Evolutionary conservation across 1,139 yeast species (phyloP).

Genomic region (Scheffersomyces quercinus): DNA sequence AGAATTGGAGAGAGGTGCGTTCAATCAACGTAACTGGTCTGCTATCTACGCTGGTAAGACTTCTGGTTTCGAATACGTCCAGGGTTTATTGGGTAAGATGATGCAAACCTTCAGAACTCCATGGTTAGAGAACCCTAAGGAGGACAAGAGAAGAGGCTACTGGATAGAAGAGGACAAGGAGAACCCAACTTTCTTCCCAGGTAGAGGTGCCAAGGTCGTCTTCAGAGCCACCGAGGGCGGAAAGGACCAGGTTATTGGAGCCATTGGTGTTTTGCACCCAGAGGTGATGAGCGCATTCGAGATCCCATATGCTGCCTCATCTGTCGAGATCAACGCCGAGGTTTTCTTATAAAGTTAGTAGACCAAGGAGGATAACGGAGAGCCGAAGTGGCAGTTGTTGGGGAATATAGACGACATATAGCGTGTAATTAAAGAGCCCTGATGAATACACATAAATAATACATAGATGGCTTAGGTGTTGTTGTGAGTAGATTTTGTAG

Average conservation of each 20-base stretch:
- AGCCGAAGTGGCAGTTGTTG: conserved; percentile 1
- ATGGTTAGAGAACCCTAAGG: conserved; percentile 65
- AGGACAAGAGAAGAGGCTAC: conserved; percentile 68
- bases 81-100: conserved; percentile 90
- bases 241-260: conserved; percentile 65
- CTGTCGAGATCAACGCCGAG: conserved; percentile 88
- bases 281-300: conserved; percentile 85
- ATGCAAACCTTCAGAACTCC: conserved; percentile 95
- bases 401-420: too few species aligned
- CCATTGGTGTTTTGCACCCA: conserved; percentile 94
- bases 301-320: conserved; percentile 88
- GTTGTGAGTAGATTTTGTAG: too few species aligned
- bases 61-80: conserved; percentile 91
- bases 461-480: too few species aligned
- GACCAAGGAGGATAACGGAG: neutral
- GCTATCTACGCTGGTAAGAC: conserved; percentile 94
- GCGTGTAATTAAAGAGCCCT: too few species aligned
- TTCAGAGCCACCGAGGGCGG: conserved; percentile 66
- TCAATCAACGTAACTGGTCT: conserved; percentile 91
- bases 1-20: conserved; percentile 81
- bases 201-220: conserved; percentile 89
- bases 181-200: conserved; percentile 86
- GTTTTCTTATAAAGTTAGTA: conserved; percentile 55
- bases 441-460: too few species aligned
- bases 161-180: conserved; percentile 76